These are phyloP conservation scores for Penicillium hordei DNA, from an alignment of 2,329 filamentous ascomycete species.

Conservation along the genomic window DNA sequence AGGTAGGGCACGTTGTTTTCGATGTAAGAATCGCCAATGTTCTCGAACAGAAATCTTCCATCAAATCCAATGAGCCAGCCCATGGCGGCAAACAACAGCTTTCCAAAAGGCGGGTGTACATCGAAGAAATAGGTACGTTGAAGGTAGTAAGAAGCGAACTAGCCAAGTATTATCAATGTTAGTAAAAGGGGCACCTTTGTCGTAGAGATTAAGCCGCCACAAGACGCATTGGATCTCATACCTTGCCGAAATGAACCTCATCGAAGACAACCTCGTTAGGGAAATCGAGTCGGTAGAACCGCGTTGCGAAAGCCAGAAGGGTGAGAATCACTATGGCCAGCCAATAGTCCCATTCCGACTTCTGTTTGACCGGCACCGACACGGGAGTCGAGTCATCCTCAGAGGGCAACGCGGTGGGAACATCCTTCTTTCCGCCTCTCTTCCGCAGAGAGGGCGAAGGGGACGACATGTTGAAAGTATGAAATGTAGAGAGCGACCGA, in stretches of 20 bases:
- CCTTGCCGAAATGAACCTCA: conserved; percentile 99
- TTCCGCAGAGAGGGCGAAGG: conserved; percentile 43
- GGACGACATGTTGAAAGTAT: conserved; percentile 35
- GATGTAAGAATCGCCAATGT: conserved; percentile 98
- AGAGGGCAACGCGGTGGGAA: conserved; percentile 24
- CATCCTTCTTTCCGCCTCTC: conserved; percentile 44
- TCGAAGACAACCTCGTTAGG: conserved; percentile 98
- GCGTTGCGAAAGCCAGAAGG: conserved; percentile 78
- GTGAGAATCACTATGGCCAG: conserved; percentile 76
- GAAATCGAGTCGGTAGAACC: conserved; percentile 95
- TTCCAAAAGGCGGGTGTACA: conserved; percentile 96
- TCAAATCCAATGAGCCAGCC: conserved; percentile 98
- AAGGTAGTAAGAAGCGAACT: conserved; percentile 71
- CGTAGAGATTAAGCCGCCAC: neutral
- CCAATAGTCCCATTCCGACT: conserved; percentile 80
- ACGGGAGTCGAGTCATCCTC: conserved; percentile 25
- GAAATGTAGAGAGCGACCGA: conserved; percentile 30
- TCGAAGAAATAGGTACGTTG: conserved; percentile 99
- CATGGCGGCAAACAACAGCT: conserved; percentile 94
- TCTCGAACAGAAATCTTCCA: conserved; percentile 96
- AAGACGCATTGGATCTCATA: conserved; percentile 46
- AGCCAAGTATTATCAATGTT: conserved; percentile 14
- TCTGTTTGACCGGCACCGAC: conserved; percentile 23
- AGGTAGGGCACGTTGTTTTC: conserved; percentile 96
- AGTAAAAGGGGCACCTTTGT: conserved; percentile 13